Conservation (phyloP, 148 eudicot genomes). For the Agrostemma githago region DNA sequence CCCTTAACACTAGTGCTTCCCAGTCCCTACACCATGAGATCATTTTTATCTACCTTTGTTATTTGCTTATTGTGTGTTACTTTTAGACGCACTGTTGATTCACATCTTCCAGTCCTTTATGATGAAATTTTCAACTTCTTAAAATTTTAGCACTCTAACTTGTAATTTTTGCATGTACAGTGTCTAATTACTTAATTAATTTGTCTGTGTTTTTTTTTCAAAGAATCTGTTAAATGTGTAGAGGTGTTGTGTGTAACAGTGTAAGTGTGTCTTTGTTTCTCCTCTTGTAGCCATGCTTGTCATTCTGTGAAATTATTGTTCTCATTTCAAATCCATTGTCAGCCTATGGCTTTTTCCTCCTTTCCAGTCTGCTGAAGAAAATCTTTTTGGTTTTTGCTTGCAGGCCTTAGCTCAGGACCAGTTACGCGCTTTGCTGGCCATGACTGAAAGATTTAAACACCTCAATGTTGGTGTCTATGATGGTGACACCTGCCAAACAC, state of each 20-base stretch:
- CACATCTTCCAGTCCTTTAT: not conserved
- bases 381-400: constrained; percentile 18
- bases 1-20: not conserved
- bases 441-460: constrained; percentile 46
- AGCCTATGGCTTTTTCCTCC: not conserved
- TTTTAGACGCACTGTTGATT: not conserved
- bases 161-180: not conserved
- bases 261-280: not conserved
- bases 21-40: not conserved
- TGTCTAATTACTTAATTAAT: not conserved
- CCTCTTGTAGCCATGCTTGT: not conserved
- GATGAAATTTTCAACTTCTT: not conserved
- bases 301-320: not conserved
- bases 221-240: not conserved
- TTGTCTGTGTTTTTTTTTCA: not conserved
- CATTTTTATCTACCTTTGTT: not conserved
- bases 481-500: constrained; percentile 79
- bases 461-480: constrained; percentile 78
- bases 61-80: not conserved
- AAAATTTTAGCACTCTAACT: not conserved
- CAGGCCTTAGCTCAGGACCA: constrained; percentile 99
- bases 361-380: constrained; percentile 1
- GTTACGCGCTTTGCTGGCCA: constrained; percentile 57
- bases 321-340: not conserved
- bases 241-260: not conserved